Evolutionary conservation across 306 rosid genomes (phyloP).

Genomic region (Biancaea sappan): DNA sequence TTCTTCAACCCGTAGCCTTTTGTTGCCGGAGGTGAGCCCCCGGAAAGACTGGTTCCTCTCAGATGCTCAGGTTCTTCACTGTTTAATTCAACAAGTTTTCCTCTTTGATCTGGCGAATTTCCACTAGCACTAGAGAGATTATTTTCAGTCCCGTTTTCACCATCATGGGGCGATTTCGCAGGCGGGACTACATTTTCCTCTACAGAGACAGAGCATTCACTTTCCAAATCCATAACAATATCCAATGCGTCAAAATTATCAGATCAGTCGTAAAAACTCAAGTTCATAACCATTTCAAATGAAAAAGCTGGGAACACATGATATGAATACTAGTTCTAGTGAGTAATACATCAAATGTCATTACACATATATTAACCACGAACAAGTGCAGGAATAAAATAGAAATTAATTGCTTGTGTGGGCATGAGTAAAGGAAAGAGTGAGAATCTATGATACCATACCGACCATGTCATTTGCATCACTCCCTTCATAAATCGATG

Average conservation of each 20-base stretch:
- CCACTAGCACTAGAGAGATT: conserved; percentile 3
- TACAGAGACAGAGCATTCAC: conserved; percentile 47
- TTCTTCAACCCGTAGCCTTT: conserved; percentile 61
- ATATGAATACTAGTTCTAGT: conserved; percentile 33
- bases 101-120: conserved; percentile 2
- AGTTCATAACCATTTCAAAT: background rate
- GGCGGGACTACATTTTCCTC: conserved; percentile 58
- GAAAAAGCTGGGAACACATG: background rate
- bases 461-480: background rate
- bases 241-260: conserved; percentile 9
- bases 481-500: conserved; percentile 46
- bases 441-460: conserved; percentile 18
- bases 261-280: background rate
- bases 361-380: conserved; percentile 8
- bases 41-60: background rate
- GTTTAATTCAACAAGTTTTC: conserved; percentile 12
- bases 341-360: conserved; percentile 28
- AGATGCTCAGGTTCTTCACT: conserved; percentile 32
- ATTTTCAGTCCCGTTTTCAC: conserved; percentile 39
- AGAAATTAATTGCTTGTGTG: background rate
- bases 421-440: conserved; percentile 19
- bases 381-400: background rate
- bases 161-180: conserved; percentile 33
- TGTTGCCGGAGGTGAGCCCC: conserved; percentile 9
- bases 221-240: conserved; percentile 74